Percentiles rank a stretch among this genome's conserved stretches.
Evolutionary conservation across 768 basidiomycete genomes (phyloP).

Genomic region (Mrakia gelida): DNA sequence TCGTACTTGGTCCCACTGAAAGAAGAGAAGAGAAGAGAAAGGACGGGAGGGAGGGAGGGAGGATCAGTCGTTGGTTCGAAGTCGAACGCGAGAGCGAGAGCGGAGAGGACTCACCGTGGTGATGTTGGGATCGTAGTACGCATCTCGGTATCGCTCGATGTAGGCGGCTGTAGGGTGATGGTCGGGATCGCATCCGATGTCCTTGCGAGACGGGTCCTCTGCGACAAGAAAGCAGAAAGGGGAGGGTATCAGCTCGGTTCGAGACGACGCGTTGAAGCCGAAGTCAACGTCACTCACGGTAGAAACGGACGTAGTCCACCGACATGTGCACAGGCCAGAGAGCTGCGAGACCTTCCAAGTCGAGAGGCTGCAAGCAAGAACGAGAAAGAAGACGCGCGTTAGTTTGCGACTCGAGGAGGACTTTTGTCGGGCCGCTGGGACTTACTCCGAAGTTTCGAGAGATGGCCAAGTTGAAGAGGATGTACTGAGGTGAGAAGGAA

Average conservation of each 20-base stretch:
- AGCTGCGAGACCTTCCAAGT: conserved; percentile 11
- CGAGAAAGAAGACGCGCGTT: no score
- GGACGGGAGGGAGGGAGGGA: neutral
- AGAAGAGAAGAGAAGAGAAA: neutral
- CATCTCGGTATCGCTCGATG: conserved; percentile 20
- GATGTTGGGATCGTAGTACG: conserved; percentile 24
- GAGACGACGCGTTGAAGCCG: neutral
- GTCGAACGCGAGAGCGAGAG: neutral
- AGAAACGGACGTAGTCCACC: conserved; percentile 28
- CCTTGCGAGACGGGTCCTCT: conserved; percentile 21
- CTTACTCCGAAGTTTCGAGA: conserved; percentile 28
- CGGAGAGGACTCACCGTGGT: conserved; percentile 3
- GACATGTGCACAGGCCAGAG: conserved; percentile 28
- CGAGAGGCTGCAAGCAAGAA: neutral
- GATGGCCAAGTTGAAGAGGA: conserved; percentile 31
- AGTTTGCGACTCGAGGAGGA: neutral
- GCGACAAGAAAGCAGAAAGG: neutral
- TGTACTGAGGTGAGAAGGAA: neutral
- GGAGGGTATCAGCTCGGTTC: no score
- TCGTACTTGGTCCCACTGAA: neutral
- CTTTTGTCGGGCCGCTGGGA: neutral
- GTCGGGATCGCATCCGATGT: conserved; percentile 31
- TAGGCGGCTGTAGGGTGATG: conserved; percentile 26
- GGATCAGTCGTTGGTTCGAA: neutral
- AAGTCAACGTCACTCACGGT: neutral